Evolutionary conservation across 164 flowering plant species (phyloP).

Genomic region (Tetracentron sinense): DNA sequence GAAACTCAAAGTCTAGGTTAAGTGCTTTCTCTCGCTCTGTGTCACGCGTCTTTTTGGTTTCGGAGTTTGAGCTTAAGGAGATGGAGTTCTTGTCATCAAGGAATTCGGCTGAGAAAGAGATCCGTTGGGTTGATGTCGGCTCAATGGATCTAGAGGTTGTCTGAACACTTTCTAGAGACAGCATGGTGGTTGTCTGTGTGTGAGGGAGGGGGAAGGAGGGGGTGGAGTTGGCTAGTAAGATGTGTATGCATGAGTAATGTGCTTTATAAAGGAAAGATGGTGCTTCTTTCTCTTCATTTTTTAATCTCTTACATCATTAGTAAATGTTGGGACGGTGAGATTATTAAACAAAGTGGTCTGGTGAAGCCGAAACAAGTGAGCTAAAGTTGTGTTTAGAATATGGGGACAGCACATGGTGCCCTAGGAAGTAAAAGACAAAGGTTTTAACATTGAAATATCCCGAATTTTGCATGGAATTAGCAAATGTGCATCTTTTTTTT

Average conservation of each 20-base stretch:
- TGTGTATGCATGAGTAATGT: constrained; percentile 23
- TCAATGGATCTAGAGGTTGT: constrained; percentile 26
- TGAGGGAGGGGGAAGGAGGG: constrained; percentile 6
- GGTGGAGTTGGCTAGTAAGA: constrained; percentile 6
- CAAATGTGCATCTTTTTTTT: neutral
- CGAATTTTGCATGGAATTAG: neutral
- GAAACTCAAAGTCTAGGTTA: constrained; percentile 70
- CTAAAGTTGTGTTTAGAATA: constrained; percentile 31
- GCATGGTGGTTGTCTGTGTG: constrained; percentile 27
- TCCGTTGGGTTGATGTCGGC: constrained; percentile 54
- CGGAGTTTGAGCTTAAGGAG: constrained; percentile 38
- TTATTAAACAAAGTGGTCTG: constrained; percentile 44
- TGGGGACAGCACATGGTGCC: constrained; percentile 51
- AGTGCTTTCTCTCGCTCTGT: constrained; percentile 20
- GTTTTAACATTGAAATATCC: neutral
- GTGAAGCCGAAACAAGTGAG: constrained; percentile 45
- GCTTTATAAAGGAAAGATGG: constrained; percentile 32
- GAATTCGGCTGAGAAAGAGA: constrained; percentile 74
- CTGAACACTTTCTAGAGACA: constrained; percentile 38
- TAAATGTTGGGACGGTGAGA: constrained; percentile 34
- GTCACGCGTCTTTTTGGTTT: constrained; percentile 9
- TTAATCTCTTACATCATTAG: constrained; percentile 7
- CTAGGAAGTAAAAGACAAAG: constrained; percentile 22
- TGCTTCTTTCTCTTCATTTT: constrained; percentile 12
- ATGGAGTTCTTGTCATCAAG: constrained; percentile 57